Base-by-base conservation (phyloP, 1,284 basidiomycete genomes). In the Coniophora puteana region DNA sequence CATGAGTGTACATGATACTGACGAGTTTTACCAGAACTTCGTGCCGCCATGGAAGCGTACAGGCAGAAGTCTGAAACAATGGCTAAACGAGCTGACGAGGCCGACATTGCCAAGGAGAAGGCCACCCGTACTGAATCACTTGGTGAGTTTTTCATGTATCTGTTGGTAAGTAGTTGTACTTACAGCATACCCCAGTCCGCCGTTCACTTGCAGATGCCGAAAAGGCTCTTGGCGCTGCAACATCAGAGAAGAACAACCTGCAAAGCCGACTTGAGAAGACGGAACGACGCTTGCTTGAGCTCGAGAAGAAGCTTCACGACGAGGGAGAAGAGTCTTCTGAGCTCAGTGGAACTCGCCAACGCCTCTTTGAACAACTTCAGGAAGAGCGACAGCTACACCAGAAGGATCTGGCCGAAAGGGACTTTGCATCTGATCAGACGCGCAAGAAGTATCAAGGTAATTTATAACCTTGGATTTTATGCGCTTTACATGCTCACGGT, bases 401-500 rank as follows among this genome's bases (percentile, higher is more conserved):
- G 54, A 82, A 89, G 51, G 85, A 89, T 48, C 71, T 89, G 20
- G 69, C 76, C 10, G 85, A 89, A 45, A 76, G 86, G 11, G 87
- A 90, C 58, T 87, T 88, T 54, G 68, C 81, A 11, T 73, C 79
- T 30, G 82, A 89, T 51, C 84, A 88, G 57, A 89, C 84, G 1
- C 76, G 85, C 45, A 86, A 89, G 68, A 89, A 89, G 58, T 89
- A 89, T 53, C 85, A 89, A 71, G 76, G 86, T 84, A 58, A 44
- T 58, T 43, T 5, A 11, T 25, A 21, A 11, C 13, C 17, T 12
- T 20, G n/a, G n/a, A n/a, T n/a, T n/a, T n/a, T n/a, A n/a, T n/a
- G n/a, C n/a, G n/a, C 32, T 30, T 44, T 18, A 28, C 27, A 38
- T 28, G 7, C 14, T 22, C 38, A 23, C 29, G 50, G 32, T 39